A percentile compares a stretch with the other conserved stretches of the same genome.
Conservation (phyloP, 371 early-diverging fungal species). For the Rhizopus delemar region DNA sequence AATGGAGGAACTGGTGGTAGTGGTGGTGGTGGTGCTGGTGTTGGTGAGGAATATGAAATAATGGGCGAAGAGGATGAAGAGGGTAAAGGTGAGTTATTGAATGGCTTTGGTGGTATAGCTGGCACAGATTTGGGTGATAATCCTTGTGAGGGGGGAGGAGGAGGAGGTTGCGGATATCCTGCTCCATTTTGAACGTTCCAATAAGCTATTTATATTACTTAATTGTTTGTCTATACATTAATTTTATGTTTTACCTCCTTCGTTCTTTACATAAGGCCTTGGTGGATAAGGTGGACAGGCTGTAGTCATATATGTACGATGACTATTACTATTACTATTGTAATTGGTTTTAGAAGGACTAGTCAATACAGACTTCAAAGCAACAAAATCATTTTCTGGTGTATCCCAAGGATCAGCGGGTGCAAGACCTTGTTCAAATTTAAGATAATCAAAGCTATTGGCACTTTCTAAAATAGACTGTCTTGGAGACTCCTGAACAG, state of each 20-base stretch:
- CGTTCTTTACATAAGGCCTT: conserved; percentile 26
- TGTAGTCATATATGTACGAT: neutral
- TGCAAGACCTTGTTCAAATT: conserved; percentile 71
- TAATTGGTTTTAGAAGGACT: conserved; percentile 29
- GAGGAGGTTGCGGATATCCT: neutral
- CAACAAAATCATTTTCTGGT: conserved; percentile 55
- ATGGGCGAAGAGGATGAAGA: conserved; percentile 20
- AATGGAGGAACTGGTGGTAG: conserved; percentile 22
- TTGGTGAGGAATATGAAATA: conserved; percentile 12
- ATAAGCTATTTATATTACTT: conserved; percentile 12
- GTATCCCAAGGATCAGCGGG: conserved; percentile 79
- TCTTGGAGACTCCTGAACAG: too few relatives aligned
- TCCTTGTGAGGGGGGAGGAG: conserved; percentile 4
- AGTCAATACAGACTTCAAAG: conserved; percentile 48
- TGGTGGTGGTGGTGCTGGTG: conserved; percentile 9
- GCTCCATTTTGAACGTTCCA: conserved; percentile 21
- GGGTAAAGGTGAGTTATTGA: conserved; percentile 14
- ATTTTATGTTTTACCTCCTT: conserved; percentile 22
- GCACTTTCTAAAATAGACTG: conserved; percentile 8
- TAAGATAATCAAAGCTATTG: conserved; percentile 58
- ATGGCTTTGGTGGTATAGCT: conserved; percentile 28
- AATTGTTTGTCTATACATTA: neutral
- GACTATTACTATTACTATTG: neutral
- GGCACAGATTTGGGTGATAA: conserved; percentile 14
- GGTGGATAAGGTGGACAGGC: conserved; percentile 5